phyloP scores from a whole-genome alignment of 2,329 filamentous ascomycete species.

The Alternaria ethzedia region DNA sequence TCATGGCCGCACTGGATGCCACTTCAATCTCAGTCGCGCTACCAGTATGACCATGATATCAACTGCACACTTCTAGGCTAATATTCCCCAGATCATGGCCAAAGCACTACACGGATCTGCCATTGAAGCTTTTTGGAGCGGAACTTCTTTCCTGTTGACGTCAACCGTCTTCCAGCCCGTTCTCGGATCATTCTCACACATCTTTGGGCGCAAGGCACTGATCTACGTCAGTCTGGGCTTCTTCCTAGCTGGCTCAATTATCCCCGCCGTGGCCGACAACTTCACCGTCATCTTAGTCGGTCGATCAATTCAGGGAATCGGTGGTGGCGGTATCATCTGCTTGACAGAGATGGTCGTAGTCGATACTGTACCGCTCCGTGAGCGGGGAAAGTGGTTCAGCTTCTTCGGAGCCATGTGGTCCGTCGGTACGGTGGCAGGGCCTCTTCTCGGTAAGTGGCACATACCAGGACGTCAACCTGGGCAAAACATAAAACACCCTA shows the following conservation, averaged over 20 bases:
- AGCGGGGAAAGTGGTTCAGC: slow-evolving; percentile 52
- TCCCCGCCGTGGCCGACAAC: slow-evolving; percentile 47
- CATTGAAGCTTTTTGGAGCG: slow-evolving; percentile 53
- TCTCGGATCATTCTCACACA: slow-evolving; percentile 48
- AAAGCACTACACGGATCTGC: slow-evolving; percentile 44
- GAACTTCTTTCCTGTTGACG: slow-evolving; percentile 50
- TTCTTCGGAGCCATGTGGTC: slow-evolving; percentile 59
- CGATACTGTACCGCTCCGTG: slow-evolving; percentile 54
- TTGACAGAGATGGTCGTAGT: slow-evolving; percentile 55
- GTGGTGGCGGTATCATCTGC: slow-evolving; percentile 51
- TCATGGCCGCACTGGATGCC: slow-evolving; percentile 70
- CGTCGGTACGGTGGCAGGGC: slow-evolving; percentile 62
- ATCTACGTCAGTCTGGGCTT: slow-evolving; percentile 45
- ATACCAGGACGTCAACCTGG: no score
- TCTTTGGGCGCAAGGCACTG: slow-evolving; percentile 50
- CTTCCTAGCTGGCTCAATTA: slow-evolving; percentile 47
- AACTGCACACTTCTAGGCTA: background rate
- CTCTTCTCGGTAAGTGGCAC: slow-evolving; percentile 42
- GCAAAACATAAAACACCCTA: no score
- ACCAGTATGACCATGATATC: slow-evolving; percentile 31
- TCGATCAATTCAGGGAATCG: slow-evolving; percentile 49
- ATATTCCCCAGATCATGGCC: slow-evolving; percentile 44
- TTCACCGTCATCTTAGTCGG: slow-evolving; percentile 49
- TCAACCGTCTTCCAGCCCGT: slow-evolving; percentile 51
- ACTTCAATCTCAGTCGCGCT: slow-evolving; percentile 70